phyloP scores from a whole-genome alignment of 805 yeast genomes.

The Clavispora phyllophila region DNA sequence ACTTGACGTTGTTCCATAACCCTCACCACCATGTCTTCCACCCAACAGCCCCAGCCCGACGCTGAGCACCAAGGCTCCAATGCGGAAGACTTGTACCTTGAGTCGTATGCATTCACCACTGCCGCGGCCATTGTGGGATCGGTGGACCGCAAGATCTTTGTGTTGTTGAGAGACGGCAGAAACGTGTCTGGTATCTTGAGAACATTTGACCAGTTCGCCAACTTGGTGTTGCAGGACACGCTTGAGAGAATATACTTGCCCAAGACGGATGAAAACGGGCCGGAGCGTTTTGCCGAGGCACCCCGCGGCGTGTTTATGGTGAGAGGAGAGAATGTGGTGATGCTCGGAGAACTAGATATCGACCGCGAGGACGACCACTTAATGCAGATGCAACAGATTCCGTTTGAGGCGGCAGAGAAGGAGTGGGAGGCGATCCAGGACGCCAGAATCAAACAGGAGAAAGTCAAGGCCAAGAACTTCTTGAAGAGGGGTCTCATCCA shows the following conservation, averaged over 20 bases:
- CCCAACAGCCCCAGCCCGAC: constrained; percentile 1
- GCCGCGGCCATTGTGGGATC: constrained; percentile 89
- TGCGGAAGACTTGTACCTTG: constrained; percentile 58
- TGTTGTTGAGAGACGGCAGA: constrained; percentile 84
- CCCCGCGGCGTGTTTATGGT: constrained; percentile 77
- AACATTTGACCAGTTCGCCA: constrained; percentile 94
- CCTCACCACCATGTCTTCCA: constrained; percentile 7
- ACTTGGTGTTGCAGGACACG: constrained; percentile 87
- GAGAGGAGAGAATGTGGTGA: constrained; percentile 93
- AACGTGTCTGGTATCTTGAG: constrained; percentile 83
- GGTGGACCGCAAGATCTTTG: constrained; percentile 77
- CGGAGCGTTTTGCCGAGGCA: constrained; percentile 64
- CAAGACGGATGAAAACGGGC: constrained; percentile 31
- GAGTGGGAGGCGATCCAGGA: constrained; percentile 29
- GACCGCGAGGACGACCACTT: constrained; percentile 76
- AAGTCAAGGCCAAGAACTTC: constrained; percentile 42
- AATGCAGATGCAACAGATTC: constrained; percentile 49
- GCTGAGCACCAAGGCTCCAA: constrained; percentile 22
- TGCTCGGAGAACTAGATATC: constrained; percentile 90
- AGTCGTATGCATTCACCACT: constrained; percentile 78
- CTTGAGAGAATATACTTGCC: constrained; percentile 73
- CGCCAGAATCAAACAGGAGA: constrained; percentile 36
- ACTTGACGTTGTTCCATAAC: neutral
- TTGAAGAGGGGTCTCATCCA: constrained; percentile 52
- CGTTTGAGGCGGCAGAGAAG: constrained; percentile 56